These are phyloP conservation scores for Penicillium chermesinum DNA, from an alignment of 495 filamentous ascomycete genomes.

Conservation along the genomic window DNA sequence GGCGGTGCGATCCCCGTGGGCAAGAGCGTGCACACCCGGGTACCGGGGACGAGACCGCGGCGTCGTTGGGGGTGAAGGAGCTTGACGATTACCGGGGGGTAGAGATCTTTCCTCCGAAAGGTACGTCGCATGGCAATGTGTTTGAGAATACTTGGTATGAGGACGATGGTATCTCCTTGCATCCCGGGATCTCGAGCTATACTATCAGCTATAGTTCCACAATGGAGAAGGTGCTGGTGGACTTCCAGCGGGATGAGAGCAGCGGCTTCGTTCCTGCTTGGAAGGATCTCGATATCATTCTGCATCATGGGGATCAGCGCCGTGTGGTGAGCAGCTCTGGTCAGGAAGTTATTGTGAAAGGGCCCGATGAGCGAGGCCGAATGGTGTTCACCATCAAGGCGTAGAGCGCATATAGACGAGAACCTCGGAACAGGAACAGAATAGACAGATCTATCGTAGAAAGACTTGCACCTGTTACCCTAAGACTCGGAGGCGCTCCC, in stretches of 20 bases:
- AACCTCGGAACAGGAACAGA: background rate
- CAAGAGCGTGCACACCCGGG: conserved; percentile 50
- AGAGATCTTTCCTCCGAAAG: conserved; percentile 57
- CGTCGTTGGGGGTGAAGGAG: conserved; percentile 45
- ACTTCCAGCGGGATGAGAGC: conserved; percentile 32
- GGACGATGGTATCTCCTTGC: conserved; percentile 55
- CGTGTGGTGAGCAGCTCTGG: conserved; percentile 34
- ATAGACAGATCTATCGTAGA: background rate
- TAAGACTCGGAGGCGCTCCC: no score
- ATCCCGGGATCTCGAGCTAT: conserved; percentile 38
- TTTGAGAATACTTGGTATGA: conserved; percentile 54
- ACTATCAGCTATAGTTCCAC: conserved; percentile 43
- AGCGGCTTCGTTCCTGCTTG: conserved; percentile 46
- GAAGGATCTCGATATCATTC: conserved; percentile 48
- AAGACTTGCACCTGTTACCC: no score
- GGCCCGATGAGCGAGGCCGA: conserved; percentile 28
- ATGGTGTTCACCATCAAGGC: conserved; percentile 34
- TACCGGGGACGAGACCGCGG: conserved; percentile 52
- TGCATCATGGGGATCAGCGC: conserved; percentile 48
- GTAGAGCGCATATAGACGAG: background rate
- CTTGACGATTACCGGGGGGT: conserved; percentile 57
- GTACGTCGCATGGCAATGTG: conserved; percentile 27
- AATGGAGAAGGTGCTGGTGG: conserved; percentile 36
- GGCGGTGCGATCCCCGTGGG: conserved; percentile 57
- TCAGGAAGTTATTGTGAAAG: conserved; percentile 27